phyloP scores from a whole-genome alignment of 805 yeast genomes.

The Wickerhamomyces chambardii region DNA sequence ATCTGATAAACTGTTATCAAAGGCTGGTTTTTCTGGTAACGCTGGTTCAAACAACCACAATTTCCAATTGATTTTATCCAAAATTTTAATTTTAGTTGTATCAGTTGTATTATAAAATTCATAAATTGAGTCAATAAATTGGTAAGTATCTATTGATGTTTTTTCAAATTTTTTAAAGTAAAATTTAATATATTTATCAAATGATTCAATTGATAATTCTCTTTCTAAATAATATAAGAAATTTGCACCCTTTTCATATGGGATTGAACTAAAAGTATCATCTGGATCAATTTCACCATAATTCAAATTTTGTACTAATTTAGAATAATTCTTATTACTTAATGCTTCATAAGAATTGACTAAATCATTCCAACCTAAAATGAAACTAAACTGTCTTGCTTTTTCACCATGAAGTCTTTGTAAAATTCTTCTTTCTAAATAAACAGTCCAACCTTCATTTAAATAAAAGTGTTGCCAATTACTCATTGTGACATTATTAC shows the following conservation, averaged over 20 bases:
- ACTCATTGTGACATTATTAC: constrained; percentile 82
- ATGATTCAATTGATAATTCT: constrained; percentile 46
- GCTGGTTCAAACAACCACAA: constrained; percentile 79
- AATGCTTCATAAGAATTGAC: constrained; percentile 57
- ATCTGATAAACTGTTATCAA: constrained; percentile 73
- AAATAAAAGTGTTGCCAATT: constrained; percentile 95
- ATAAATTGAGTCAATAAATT: constrained; percentile 69
- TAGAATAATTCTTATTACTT: constrained; percentile 49
- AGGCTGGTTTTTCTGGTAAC: constrained; percentile 80
- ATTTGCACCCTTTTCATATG: constrained; percentile 87
- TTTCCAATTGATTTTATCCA: constrained; percentile 77
- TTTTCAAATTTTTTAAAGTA: constrained; percentile 67
- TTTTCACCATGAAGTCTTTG: constrained; percentile 75
- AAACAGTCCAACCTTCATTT: constrained; percentile 96
- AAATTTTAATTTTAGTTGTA: constrained; percentile 32
- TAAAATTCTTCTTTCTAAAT: constrained; percentile 75
- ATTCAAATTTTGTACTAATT: constrained; percentile 62
- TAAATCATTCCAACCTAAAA: constrained; percentile 85
- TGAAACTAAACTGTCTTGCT: constrained; percentile 70
- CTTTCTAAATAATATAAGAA: constrained; percentile 69
- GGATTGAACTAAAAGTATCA: constrained; percentile 81
- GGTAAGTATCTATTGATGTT: constrained; percentile 70
- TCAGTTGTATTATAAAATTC: constrained; percentile 41
- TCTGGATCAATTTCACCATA: constrained; percentile 69
- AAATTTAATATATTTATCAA: constrained; percentile 73